A percentile compares a stretch with the other conserved stretches of the same genome.
phyloP scores from a whole-genome alignment of 129 eudicot genomes.

The Chrysanthemum seticuspe region DNA sequence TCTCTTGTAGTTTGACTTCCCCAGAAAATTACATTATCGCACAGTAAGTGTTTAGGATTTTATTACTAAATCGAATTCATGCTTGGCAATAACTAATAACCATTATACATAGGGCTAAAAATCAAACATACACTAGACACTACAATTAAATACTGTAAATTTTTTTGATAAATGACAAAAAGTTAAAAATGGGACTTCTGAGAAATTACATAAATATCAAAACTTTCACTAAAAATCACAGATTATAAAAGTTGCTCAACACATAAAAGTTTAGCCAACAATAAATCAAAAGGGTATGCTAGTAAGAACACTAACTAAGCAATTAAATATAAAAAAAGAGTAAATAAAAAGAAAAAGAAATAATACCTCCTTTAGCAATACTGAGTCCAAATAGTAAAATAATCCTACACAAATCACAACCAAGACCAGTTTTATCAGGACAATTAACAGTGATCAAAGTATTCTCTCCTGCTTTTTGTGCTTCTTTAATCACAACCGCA shows the following conservation, averaged over 20 bases:
- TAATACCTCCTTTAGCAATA: conserved; percentile 69
- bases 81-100: too few species aligned
- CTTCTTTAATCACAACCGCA: conserved; percentile 59
- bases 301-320: conserved; percentile 5
- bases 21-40: too few species aligned
- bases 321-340: not conserved
- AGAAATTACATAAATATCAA: conserved; percentile 3
- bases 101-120: too few species aligned
- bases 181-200: too few species aligned
- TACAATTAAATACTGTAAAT: too few species aligned
- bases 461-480: conserved; percentile 42
- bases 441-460: conserved; percentile 66
- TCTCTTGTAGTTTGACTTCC: too few species aligned
- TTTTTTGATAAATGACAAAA: too few species aligned
- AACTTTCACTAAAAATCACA: not conserved
- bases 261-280: not conserved
- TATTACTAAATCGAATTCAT: too few species aligned
- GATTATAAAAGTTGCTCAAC: not conserved
- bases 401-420: conserved; percentile 66
- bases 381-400: conserved; percentile 64
- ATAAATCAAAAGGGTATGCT: conserved; percentile 10
- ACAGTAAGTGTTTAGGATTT: too few species aligned
- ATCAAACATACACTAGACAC: too few species aligned
- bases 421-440: conserved; percentile 78
- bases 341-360: not conserved